Conservation (phyloP, 2,329 filamentous ascomycete genomes). For the Stemphylium vesicarium region DNA sequence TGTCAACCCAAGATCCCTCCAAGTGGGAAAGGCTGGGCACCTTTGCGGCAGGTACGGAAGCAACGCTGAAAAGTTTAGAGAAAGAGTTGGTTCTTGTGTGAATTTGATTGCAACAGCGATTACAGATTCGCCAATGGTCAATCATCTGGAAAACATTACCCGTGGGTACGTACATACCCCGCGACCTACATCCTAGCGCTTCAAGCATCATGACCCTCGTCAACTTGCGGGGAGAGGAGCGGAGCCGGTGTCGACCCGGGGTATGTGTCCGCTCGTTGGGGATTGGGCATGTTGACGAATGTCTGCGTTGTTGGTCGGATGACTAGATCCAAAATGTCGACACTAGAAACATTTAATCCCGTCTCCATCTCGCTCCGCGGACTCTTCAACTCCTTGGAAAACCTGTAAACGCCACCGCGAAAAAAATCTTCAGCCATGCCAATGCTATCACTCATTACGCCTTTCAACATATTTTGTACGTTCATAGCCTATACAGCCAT, state of each 20-base stretch:
- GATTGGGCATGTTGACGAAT: neutral
- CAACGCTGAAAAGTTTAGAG: slow-evolving; percentile 25
- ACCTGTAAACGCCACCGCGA: neutral
- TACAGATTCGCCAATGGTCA: no score
- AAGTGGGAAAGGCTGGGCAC: slow-evolving; percentile 39
- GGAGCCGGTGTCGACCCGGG: neutral
- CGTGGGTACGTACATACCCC: no score
- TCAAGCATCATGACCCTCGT: neutral
- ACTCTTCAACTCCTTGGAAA: neutral
- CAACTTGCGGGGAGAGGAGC: no score
- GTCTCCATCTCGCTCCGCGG: no score
- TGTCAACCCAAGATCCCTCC: slow-evolving; percentile 11
- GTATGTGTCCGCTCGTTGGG: neutral
- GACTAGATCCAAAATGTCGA: neutral
- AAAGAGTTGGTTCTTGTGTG: slow-evolving; percentile 30
- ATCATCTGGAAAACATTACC: neutral
- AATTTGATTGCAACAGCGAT: neutral
- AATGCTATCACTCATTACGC: neutral
- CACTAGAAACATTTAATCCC: neutral
- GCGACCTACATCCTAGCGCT: neutral
- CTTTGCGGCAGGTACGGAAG: slow-evolving; percentile 36
- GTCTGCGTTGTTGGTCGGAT: neutral
- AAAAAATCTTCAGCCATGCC: neutral
- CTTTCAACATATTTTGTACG: neutral
- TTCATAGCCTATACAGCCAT: neutral